phyloP scores from a whole-genome alignment of 1,284 basidiomycete species.

The Thecaphora frezii region DNA sequence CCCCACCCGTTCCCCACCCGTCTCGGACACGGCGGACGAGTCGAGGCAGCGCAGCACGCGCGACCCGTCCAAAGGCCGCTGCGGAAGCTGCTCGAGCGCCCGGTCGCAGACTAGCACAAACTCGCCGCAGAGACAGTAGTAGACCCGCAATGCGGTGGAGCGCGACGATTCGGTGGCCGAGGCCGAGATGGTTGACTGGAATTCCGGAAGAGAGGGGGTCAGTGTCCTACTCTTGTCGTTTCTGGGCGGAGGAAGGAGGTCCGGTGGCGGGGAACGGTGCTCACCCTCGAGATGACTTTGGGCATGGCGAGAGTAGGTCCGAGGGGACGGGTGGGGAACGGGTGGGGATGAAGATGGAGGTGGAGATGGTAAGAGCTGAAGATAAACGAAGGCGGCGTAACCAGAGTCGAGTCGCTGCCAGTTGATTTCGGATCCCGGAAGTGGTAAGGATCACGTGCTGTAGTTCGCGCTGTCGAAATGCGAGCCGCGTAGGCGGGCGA shows the following conservation, averaged over 20 bases:
- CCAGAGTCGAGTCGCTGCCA: too few species aligned
- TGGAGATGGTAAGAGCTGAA: background rate
- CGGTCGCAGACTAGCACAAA: constrained; percentile 49
- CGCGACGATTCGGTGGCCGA: background rate
- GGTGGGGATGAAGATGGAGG: constrained; percentile 1
- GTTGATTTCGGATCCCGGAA: too few species aligned
- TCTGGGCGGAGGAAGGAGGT: too few species aligned
- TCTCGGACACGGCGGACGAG: constrained; percentile 23
- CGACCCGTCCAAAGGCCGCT: constrained; percentile 43
- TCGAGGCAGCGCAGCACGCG: constrained; percentile 44
- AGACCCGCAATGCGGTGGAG: constrained; percentile 20
- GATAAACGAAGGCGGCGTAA: too few species aligned
- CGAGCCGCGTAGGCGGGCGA: too few species aligned
- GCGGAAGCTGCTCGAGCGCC: constrained; percentile 22
- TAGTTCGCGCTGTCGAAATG: too few species aligned
- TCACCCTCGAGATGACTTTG: constrained; percentile 5
- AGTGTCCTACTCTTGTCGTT: too few species aligned
- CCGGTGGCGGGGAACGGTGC: too few species aligned
- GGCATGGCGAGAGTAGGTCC: constrained; percentile 5
- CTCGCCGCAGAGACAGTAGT: constrained; percentile 57
- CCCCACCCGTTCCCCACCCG: too few species aligned
- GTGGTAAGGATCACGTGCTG: too few species aligned
- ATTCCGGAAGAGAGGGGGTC: background rate
- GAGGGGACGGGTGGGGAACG: too few species aligned
- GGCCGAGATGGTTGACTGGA: constrained; percentile 6